These are phyloP conservation scores for Candida piceae DNA, from an alignment of 805 yeast genomes.

Conservation along the genomic window DNA sequence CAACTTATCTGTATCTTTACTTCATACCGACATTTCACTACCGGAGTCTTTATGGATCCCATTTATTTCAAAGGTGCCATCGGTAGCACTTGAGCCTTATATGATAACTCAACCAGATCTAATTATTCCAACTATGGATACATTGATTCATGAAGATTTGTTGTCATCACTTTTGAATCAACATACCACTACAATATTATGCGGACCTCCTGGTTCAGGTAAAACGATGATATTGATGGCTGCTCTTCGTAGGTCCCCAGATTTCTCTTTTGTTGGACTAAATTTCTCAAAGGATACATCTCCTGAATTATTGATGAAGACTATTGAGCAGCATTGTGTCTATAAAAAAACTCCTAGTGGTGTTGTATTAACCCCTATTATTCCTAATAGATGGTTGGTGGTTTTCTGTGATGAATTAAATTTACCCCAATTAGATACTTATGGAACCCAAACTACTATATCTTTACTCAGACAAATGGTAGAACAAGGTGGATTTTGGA, in stretches of 20 bases:
- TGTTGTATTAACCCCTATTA: constrained; percentile 48
- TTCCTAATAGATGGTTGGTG: constrained; percentile 65
- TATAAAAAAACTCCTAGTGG: constrained; percentile 53
- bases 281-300: constrained; percentile 82
- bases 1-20: constrained; percentile 15
- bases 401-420: constrained; percentile 91
- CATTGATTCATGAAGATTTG: constrained; percentile 58
- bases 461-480: constrained; percentile 70
- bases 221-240: constrained; percentile 86
- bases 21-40: constrained; percentile 40
- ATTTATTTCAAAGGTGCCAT: constrained; percentile 37
- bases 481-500: constrained; percentile 77
- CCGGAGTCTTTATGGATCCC: constrained; percentile 44
- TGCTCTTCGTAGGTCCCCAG: constrained; percentile 53
- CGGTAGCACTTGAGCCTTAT: constrained; percentile 47
- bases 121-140: constrained; percentile 77
- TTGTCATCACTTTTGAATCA: constrained; percentile 52
- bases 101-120: constrained; percentile 56
- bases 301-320: constrained; percentile 52
- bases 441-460: constrained; percentile 69
- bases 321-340: constrained; percentile 69
- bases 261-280: constrained; percentile 57
- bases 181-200: constrained; percentile 59
- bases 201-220: constrained; percentile 98
- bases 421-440: constrained; percentile 65